These are phyloP conservation scores for Plasmodium chabaudi DNA, from an alignment of 169 alveolate genomes.

Conservation along the genomic window DNA sequence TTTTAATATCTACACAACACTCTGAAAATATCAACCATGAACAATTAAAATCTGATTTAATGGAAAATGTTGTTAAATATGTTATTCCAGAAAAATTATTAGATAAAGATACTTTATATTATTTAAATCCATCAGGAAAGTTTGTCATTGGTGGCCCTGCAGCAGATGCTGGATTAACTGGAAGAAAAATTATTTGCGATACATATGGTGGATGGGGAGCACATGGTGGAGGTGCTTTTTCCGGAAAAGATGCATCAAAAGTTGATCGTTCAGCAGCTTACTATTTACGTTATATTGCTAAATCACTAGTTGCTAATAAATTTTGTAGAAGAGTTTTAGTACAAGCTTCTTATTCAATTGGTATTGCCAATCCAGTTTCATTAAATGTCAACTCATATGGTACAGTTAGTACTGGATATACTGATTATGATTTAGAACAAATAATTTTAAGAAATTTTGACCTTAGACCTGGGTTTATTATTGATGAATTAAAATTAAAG, in stretches of 20 bases:
- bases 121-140: conserved; percentile 97
- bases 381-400: conserved; percentile 96
- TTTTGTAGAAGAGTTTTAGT: conserved; percentile 96
- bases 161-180: conserved; percentile 99
- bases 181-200: conserved; percentile 98
- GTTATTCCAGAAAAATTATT: conserved; percentile 94
- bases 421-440: conserved; percentile 92
- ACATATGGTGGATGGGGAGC: conserved; percentile 99
- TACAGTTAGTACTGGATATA: conserved; percentile 92
- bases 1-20: conserved; percentile 95
- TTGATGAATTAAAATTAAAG: conserved; percentile 92
- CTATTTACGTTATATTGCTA: conserved; percentile 98
- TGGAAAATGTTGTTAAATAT: conserved; percentile 93
- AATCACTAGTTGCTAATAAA: conserved; percentile 96
- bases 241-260: conserved; percentile 99
- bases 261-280: conserved; percentile 99
- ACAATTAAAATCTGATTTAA: conserved; percentile 88
- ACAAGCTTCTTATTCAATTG: conserved; percentile 98
- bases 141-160: conserved; percentile 99
- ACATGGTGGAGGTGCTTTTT: conserved; percentile 99
- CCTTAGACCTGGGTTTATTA: conserved; percentile 97
- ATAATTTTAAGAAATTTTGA: conserved; percentile 95
- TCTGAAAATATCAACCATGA: conserved; percentile 85
- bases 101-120: conserved; percentile 94
- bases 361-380: conserved; percentile 97